A percentile compares a stretch with the other conserved stretches of the same genome.
Conservation (phyloP, 164 flowering plant species). For the Saururus chinensis region DNA sequence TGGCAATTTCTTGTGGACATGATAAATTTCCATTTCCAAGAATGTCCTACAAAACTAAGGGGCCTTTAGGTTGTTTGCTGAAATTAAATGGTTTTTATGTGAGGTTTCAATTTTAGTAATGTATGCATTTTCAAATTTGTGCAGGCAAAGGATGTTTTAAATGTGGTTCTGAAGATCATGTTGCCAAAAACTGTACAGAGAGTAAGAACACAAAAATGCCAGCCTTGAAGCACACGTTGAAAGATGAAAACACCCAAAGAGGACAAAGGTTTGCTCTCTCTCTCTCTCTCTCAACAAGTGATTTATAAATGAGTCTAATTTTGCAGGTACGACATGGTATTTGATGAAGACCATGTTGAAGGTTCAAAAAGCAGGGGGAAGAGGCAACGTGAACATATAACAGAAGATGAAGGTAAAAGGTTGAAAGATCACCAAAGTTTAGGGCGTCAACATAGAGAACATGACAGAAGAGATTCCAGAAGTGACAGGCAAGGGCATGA, state of each 20-base stretch:
- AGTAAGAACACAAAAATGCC: slow-evolving; percentile 21
- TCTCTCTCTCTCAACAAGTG: background rate
- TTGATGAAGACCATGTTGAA: slow-evolving; percentile 46
- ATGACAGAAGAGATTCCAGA: slow-evolving; percentile 17
- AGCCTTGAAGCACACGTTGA: slow-evolving; percentile 48
- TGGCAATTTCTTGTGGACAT: too few relatives aligned
- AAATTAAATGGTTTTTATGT: background rate
- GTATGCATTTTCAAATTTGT: background rate
- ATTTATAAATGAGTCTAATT: background rate
- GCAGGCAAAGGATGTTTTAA: slow-evolving; percentile 81
- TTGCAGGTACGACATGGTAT: slow-evolving; percentile 81
- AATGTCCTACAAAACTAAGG: too few relatives aligned
- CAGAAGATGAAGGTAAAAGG: slow-evolving; percentile 17
- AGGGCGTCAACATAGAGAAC: slow-evolving; percentile 15
- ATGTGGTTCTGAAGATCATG: slow-evolving; percentile 83
- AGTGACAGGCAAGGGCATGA: slow-evolving; percentile 13
- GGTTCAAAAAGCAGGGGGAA: slow-evolving; percentile 23
- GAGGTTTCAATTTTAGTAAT: background rate
- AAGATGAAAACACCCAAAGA: slow-evolving; percentile 57
- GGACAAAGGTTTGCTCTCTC: slow-evolving; percentile 49
- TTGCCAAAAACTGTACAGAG: slow-evolving; percentile 83
- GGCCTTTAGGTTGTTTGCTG: background rate
- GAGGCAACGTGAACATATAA: slow-evolving; percentile 18
- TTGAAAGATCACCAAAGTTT: slow-evolving; percentile 7
- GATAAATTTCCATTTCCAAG: too few relatives aligned